These are phyloP conservation scores for Beta vulgaris DNA, from an alignment of 148 eudicot genomes.

Conservation along the genomic window DNA sequence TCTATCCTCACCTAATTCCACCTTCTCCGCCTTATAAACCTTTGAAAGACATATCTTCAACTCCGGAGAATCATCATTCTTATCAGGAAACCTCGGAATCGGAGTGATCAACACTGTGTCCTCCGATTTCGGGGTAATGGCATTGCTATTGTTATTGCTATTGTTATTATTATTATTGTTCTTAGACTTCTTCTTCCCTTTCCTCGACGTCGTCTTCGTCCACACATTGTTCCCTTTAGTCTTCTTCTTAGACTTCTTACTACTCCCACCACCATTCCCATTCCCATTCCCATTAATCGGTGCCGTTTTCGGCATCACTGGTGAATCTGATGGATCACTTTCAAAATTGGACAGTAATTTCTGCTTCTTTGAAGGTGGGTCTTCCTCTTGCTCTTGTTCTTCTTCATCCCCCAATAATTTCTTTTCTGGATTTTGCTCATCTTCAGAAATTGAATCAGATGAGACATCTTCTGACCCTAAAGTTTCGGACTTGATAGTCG, in stretches of 20 bases:
- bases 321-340: neutral
- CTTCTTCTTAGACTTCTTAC: slow-evolving; percentile 30
- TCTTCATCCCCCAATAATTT: slow-evolving; percentile 16
- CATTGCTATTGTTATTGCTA: slow-evolving; percentile 40
- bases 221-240: slow-evolving; percentile 26
- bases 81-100: slow-evolving; percentile 64
- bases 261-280: slow-evolving; percentile 9
- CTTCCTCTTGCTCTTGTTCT: neutral
- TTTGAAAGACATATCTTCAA: slow-evolving; percentile 64
- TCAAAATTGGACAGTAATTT: slow-evolving; percentile 5
- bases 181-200: slow-evolving; percentile 52
- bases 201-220: slow-evolving; percentile 36
- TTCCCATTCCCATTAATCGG: slow-evolving; percentile 1
- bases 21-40: slow-evolving; percentile 88
- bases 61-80: slow-evolving; percentile 66
- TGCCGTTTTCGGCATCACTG: neutral
- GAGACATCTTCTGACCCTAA: slow-evolving; percentile 23
- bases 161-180: slow-evolving; percentile 51
- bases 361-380: slow-evolving; percentile 16
- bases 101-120: slow-evolving; percentile 61
- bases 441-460: slow-evolving; percentile 33
- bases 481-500: neutral
- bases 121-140: slow-evolving; percentile 33
- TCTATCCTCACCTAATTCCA: slow-evolving; percentile 84
- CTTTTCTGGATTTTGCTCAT: slow-evolving; percentile 23